Conservation (phyloP, 2,329 filamentous ascomycete genomes). For the Trichophaea hybrida region DNA sequence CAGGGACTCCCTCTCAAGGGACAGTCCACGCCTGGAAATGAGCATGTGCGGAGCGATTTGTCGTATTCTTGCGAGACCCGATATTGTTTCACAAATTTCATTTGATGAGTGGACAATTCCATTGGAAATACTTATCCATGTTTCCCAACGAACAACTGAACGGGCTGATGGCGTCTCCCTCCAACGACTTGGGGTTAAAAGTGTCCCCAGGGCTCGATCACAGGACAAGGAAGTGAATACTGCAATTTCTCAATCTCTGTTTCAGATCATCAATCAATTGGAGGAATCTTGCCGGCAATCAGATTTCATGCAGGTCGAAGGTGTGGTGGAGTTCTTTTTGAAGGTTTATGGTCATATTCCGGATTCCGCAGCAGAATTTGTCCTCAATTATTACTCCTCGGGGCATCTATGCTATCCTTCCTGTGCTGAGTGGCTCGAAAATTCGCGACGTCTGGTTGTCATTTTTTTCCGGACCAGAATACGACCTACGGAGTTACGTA, state of each 20-base stretch:
- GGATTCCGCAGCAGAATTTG: slow-evolving; percentile 47
- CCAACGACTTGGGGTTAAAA: slow-evolving; percentile 23
- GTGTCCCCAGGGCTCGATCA: neutral
- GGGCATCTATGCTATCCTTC: slow-evolving; percentile 59
- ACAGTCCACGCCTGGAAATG: slow-evolving; percentile 27
- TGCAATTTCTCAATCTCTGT: slow-evolving; percentile 36
- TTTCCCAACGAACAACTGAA: slow-evolving; percentile 24
- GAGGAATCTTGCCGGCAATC: slow-evolving; percentile 30
- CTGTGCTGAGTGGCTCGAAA: slow-evolving; percentile 51
- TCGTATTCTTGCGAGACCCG: slow-evolving; percentile 24
- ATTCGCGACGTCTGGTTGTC: slow-evolving; percentile 45
- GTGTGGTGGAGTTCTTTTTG: slow-evolving; percentile 52
- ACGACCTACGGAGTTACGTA: slow-evolving; percentile 47
- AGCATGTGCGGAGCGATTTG: slow-evolving; percentile 29
- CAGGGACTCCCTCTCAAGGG: slow-evolving; percentile 24
- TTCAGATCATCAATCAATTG: slow-evolving; percentile 39
- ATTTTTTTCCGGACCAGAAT: slow-evolving; percentile 49
- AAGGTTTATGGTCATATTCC: slow-evolving; percentile 47
- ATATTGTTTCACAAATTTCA: slow-evolving; percentile 24
- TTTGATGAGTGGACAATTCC: slow-evolving; percentile 28
- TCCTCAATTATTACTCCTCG: slow-evolving; percentile 53
- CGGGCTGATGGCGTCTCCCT: slow-evolving; percentile 15
- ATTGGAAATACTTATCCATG: slow-evolving; percentile 27
- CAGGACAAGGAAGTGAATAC: slow-evolving; percentile 27
- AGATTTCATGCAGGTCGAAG: slow-evolving; percentile 49